Percentiles rank a stretch among this genome's conserved stretches.
These are phyloP conservation scores for Amauroascus niger DNA, from an alignment of 2,329 filamentous ascomycete genomes.

Conservation along the genomic window DNA sequence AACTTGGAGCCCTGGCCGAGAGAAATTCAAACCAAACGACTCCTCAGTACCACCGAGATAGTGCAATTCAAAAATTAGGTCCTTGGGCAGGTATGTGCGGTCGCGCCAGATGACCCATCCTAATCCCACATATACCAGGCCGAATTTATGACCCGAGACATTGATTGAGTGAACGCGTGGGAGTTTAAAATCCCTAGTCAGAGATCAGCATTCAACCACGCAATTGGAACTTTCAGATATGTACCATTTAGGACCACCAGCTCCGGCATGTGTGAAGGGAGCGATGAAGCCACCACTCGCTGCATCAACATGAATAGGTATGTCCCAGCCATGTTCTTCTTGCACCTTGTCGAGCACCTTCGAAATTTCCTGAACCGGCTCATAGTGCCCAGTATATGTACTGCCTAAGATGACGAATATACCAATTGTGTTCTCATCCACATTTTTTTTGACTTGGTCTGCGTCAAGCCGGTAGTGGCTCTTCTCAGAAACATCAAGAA, in stretches of 20 bases:
- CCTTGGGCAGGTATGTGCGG: conserved; percentile 53
- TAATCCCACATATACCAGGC: conserved; percentile 54
- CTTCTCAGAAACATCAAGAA: conserved; percentile 52
- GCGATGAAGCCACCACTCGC: conserved; percentile 37
- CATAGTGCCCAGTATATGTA: conserved; percentile 65
- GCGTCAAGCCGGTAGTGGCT: conserved; percentile 56
- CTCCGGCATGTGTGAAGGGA: conserved; percentile 33
- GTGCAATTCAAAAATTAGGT: conserved; percentile 60
- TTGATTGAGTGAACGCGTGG: conserved; percentile 50
- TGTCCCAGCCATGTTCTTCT: conserved; percentile 51
- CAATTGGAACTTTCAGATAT: conserved; percentile 4
- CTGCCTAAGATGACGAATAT: conserved; percentile 62
- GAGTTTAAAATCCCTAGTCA: conserved; percentile 33
- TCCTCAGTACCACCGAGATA: conserved; percentile 64
- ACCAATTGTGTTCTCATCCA: conserved; percentile 70
- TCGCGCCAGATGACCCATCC: conserved; percentile 65
- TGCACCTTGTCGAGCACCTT: conserved; percentile 56
- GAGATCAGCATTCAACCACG: neutral
- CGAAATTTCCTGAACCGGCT: conserved; percentile 59
- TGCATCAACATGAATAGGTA: conserved; percentile 50
- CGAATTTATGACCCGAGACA: conserved; percentile 39
- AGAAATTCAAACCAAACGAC: conserved; percentile 64
- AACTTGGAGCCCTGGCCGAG: conserved; percentile 58
- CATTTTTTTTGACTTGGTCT: conserved; percentile 52
- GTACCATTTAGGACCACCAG: conserved; percentile 48